Percentiles rank a stretch among this genome's conserved stretches.
Evolutionary conservation across 2,329 filamentous ascomycete species (phyloP).

Genomic region (Sporothrix dimorphospora): DNA sequence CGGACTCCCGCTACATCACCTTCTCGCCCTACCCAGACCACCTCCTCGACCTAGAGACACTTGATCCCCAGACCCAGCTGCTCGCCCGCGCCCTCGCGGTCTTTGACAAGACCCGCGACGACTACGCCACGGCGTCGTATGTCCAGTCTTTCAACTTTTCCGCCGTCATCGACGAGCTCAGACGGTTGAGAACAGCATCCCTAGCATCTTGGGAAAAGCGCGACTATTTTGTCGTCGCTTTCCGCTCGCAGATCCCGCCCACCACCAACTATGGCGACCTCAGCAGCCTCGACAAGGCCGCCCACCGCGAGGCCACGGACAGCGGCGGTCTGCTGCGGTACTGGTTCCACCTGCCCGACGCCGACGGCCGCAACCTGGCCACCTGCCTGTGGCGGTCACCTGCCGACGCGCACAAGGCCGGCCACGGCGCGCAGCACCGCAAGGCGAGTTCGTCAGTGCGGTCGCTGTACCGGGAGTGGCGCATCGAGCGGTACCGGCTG

Average conservation of each 20-base stretch:
- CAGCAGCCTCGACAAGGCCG: slow-evolving; percentile 73
- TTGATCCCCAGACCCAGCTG: slow-evolving; percentile 68
- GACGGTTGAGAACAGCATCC: slow-evolving; percentile 48
- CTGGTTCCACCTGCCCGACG: slow-evolving; percentile 81
- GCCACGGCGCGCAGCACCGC: slow-evolving; percentile 61
- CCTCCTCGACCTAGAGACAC: slow-evolving; percentile 69
- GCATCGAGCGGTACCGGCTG: slow-evolving; percentile 71
- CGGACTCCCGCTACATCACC: slow-evolving; percentile 50
- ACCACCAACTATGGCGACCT: slow-evolving; percentile 70
- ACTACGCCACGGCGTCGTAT: slow-evolving; percentile 80
- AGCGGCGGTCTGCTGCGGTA: slow-evolving; percentile 86
- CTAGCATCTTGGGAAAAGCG: slow-evolving; percentile 58
- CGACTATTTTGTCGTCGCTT: slow-evolving; percentile 82
- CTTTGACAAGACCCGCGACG: slow-evolving; percentile 63
- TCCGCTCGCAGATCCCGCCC: slow-evolving; percentile 72
- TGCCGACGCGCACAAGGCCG: slow-evolving; percentile 62
- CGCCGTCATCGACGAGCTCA: slow-evolving; percentile 62
- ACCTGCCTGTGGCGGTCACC: slow-evolving; percentile 71
- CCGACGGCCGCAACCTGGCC: slow-evolving; percentile 74
- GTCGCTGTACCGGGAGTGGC: slow-evolving; percentile 67
- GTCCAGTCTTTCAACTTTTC: slow-evolving; percentile 76
- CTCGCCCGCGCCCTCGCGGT: slow-evolving; percentile 71
- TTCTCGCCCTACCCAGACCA: slow-evolving; percentile 78
- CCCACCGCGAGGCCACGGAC: slow-evolving; percentile 76
- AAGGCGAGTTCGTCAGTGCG: slow-evolving; percentile 68